A percentile compares a stretch with the other conserved stretches of the same genome.
Conservation (phyloP, 768 basidiomycete genomes). For the Kwoniella dejecticola region DNA sequence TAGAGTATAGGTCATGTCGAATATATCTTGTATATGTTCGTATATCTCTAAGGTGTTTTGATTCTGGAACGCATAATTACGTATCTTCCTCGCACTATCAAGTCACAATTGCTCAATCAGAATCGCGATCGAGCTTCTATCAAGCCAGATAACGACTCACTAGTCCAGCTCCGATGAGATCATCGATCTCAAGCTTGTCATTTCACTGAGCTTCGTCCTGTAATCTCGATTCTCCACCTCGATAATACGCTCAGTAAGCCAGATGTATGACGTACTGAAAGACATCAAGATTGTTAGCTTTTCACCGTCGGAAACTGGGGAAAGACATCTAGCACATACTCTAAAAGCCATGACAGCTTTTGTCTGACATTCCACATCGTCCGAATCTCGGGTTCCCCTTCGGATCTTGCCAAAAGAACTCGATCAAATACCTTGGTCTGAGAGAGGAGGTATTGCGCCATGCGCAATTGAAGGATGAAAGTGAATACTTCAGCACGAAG, state of each 20-base stretch:
- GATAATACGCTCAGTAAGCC: conserved; percentile 35
- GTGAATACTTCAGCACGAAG: conserved; percentile 41
- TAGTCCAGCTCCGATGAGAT: conserved; percentile 37
- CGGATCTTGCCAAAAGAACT: background rate
- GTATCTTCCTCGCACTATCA: conserved; percentile 24
- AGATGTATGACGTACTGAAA: conserved; percentile 28
- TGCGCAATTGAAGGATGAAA: conserved; percentile 41
- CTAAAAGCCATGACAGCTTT: conserved; percentile 30
- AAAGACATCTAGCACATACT: conserved; percentile 24
- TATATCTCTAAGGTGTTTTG: conserved; percentile 25
- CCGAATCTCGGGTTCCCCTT: conserved; percentile 2
- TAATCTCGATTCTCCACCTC: conserved; percentile 20
- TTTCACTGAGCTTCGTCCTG: conserved; percentile 18
- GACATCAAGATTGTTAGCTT: background rate
- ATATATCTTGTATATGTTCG: conserved; percentile 21
- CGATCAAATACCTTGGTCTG: conserved; percentile 13
- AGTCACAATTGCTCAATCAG: background rate
- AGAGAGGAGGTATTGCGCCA: conserved; percentile 24
- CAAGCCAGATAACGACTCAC: conserved; percentile 27
- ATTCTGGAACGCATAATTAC: conserved; percentile 31
- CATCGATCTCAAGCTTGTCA: conserved; percentile 35
- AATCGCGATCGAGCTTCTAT: background rate
- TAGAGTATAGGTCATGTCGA: conserved; percentile 21
- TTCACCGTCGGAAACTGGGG: background rate
- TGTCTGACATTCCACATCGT: conserved; percentile 11